Conservation (phyloP, 306 rosid genomes). For the Carpinus viminea region DNA sequence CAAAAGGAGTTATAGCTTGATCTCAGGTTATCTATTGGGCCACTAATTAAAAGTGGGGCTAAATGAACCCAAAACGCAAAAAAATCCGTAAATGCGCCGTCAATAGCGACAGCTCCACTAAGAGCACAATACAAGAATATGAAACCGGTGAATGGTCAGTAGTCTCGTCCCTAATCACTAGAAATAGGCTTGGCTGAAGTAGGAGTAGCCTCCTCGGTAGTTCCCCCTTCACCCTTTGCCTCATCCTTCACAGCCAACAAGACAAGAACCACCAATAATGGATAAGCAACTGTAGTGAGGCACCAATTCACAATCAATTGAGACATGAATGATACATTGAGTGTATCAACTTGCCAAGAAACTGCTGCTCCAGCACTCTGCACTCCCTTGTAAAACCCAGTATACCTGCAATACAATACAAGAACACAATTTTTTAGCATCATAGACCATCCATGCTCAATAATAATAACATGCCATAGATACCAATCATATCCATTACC, state of each 20-base stretch:
- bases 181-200: constrained; percentile 13
- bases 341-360: constrained; percentile 88
- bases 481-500: constrained; percentile 40
- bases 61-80: too few species aligned
- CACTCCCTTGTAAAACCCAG: constrained; percentile 84
- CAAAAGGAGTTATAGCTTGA: too few species aligned
- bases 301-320: constrained; percentile 74
- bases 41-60: too few species aligned
- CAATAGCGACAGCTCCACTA: too few species aligned
- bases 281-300: constrained; percentile 67
- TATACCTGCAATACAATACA: constrained; percentile 60
- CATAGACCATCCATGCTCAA: neutral
- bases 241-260: constrained; percentile 72
- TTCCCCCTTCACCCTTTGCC: constrained; percentile 24
- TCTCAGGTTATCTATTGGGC: too few species aligned
- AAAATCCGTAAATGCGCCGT: too few species aligned
- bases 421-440: neutral
- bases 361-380: constrained; percentile 98
- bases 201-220: constrained; percentile 34
- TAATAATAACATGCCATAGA: neutral
- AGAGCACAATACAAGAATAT: too few species aligned
- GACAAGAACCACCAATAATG: constrained; percentile 56
- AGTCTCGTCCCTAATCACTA: too few species aligned
- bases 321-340: constrained; percentile 42
- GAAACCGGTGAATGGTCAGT: too few species aligned